phyloP scores from a whole-genome alignment of 208 protist species.

The Crithidia sp. region DNA sequence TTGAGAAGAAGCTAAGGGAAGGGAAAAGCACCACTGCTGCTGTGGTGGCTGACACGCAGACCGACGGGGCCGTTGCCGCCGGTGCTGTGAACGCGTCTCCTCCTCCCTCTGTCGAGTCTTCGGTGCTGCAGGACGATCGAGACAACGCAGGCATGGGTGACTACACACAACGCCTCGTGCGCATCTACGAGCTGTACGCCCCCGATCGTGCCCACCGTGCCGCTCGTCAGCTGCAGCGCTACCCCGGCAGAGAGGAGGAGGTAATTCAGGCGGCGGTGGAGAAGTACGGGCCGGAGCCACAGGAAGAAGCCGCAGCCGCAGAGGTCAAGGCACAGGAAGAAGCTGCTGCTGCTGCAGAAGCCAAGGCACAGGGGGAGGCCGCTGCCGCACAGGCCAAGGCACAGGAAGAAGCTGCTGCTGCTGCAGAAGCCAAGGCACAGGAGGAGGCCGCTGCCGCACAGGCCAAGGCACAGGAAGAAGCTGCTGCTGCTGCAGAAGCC shows the following conservation, averaged over 20 bases:
- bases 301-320: background rate
- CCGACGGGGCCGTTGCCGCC: too few species aligned
- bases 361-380: too few species aligned
- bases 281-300: slow-evolving; percentile 30
- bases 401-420: background rate
- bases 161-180: slow-evolving; percentile 33
- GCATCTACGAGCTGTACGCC: slow-evolving; percentile 40
- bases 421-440: background rate
- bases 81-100: too few species aligned
- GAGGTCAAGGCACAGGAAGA: background rate
- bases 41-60: too few species aligned
- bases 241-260: slow-evolving; percentile 56
- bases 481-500: background rate
- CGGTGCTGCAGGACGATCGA: background rate
- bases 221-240: slow-evolving; percentile 48
- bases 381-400: too few species aligned
- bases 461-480: slow-evolving; percentile 2
- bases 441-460: slow-evolving; percentile 1
- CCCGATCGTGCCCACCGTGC: slow-evolving; percentile 32
- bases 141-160: background rate
- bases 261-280: slow-evolving; percentile 37
- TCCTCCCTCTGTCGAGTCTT: too few species aligned
- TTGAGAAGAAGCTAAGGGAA: slow-evolving; percentile 33
- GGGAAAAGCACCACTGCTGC: too few species aligned
- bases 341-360: too few species aligned